These are phyloP conservation scores for Marchantia polymorpha DNA, from an alignment of 225 moss, liverwort and hornwort genomes.

Conservation along the genomic window DNA sequence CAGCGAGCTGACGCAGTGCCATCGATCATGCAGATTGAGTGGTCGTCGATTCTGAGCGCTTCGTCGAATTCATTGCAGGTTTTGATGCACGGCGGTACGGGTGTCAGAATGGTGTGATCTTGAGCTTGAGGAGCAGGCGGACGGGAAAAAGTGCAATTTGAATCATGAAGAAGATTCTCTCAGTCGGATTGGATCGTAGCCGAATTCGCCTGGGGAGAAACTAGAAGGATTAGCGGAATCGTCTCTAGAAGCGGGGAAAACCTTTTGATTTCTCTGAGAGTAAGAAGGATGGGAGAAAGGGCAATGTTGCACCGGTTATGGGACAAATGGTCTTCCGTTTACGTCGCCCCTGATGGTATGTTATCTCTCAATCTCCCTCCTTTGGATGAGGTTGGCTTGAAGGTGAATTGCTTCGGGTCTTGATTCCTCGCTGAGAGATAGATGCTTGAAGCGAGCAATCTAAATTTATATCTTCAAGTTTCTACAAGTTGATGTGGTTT, in stretches of 20 bases:
- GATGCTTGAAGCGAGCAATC: neutral
- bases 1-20: too few species aligned
- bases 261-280: neutral
- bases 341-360: conserved; percentile 36
- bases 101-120: too few species aligned
- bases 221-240: neutral
- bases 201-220: neutral
- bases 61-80: too few species aligned
- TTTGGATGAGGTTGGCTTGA: neutral
- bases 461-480: neutral
- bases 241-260: neutral
- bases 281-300: conserved; percentile 40
- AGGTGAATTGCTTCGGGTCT: neutral
- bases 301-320: conserved; percentile 50
- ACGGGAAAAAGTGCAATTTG: neutral
- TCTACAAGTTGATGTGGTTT: neutral
- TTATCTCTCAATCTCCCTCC: neutral
- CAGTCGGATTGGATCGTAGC: neutral
- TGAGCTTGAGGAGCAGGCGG: too few species aligned
- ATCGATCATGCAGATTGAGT: too few species aligned
- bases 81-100: too few species aligned
- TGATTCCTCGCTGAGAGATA: neutral
- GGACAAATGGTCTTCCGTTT: conserved; percentile 46
- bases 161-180: neutral
- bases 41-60: too few species aligned